phyloP scores from a whole-genome alignment of 73 alveolate genomes.

The Paramecium sexaurelia region DNA sequence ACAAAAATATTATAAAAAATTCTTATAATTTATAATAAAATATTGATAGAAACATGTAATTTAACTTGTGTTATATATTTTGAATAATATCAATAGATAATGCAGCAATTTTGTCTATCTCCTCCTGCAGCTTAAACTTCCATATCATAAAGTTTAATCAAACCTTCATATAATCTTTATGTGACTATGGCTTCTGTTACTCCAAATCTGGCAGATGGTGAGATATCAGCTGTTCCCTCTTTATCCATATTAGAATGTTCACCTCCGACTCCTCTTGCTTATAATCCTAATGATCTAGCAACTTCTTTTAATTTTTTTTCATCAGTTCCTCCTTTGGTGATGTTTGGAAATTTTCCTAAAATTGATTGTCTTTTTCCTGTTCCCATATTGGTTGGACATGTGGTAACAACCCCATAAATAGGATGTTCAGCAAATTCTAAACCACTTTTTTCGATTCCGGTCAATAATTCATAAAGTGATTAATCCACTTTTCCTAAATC shows the following conservation, averaged over 20 bases:
- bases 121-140: not conserved
- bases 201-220: slow-evolving; percentile 26
- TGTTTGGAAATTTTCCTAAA: slow-evolving; percentile 17
- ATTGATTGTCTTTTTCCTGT: slow-evolving; percentile 13
- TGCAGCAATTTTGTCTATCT: not conserved
- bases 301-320: slow-evolving; percentile 5
- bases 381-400: slow-evolving; percentile 34
- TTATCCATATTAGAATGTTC: slow-evolving; percentile 6
- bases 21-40: too few species aligned
- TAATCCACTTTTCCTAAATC: not conserved
- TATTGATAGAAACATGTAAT: too few species aligned
- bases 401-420: not conserved
- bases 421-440: slow-evolving; percentile 35
- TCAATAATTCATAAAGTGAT: slow-evolving; percentile 7
- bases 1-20: too few species aligned
- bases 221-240: slow-evolving; percentile 23
- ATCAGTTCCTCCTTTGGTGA: slow-evolving; percentile 15
- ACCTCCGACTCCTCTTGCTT: slow-evolving; percentile 41
- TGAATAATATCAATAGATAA: not conserved
- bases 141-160: not conserved
- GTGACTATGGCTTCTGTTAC: not conserved
- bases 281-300: not conserved
- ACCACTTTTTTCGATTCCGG: not conserved
- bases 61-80: too few species aligned
- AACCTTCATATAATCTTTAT: not conserved